These are phyloP conservation scores for Zanthoxylum bungeanum DNA, from an alignment of 345 rosid genomes.

Conservation along the genomic window DNA sequence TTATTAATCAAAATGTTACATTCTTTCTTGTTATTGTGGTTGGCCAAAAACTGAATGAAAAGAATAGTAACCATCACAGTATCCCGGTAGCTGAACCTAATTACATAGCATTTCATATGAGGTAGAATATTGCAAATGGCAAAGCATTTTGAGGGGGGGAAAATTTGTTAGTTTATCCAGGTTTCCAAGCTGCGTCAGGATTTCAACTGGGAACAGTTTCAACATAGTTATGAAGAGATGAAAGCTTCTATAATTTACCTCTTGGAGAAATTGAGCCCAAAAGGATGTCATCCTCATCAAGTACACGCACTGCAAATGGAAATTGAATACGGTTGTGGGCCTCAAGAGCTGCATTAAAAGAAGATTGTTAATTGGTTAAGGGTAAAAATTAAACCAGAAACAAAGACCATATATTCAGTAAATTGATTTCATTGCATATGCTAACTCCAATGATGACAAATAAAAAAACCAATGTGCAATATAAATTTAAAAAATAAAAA, in stretches of 20 bases:
- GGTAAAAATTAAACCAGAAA: background rate
- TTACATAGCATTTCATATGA: background rate
- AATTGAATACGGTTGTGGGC: constrained; percentile 49
- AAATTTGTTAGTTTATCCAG: background rate
- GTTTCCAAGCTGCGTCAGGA: background rate
- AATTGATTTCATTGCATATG: background rate
- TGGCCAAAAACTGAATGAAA: background rate
- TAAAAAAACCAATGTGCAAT: background rate
- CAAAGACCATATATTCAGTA: background rate
- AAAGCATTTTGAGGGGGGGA: background rate
- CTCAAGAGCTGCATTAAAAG: constrained; percentile 62
- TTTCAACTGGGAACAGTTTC: background rate
- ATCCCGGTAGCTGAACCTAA: background rate
- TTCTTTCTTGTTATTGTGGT: background rate
- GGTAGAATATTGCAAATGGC: background rate
- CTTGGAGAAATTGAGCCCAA: constrained; percentile 48
- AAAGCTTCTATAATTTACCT: constrained; percentile 37
- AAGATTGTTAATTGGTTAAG: constrained; percentile 12
- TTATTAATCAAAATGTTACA: background rate
- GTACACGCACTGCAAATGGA: constrained; percentile 65
- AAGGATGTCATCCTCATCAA: constrained; percentile 63
- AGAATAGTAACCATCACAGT: background rate
- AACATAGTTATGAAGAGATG: background rate
- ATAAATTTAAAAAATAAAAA: too few species aligned
- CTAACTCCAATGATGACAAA: background rate